These are phyloP conservation scores for Sphaerulina vaccinii DNA, from an alignment of 2,329 filamentous ascomycete genomes.

Conservation along the genomic window DNA sequence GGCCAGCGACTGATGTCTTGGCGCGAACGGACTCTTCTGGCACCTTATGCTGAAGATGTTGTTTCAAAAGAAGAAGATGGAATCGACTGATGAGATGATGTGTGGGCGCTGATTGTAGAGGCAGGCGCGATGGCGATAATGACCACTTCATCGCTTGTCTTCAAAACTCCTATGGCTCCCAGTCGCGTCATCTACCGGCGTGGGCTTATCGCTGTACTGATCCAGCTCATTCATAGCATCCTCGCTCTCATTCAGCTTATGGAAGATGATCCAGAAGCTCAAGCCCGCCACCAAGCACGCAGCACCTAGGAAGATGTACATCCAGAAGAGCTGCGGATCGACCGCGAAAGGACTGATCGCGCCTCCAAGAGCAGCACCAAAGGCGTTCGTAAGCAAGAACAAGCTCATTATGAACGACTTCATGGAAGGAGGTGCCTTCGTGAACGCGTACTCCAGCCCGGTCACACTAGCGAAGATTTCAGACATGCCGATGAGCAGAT, in stretches of 20 bases:
- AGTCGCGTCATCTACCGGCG: conserved; percentile 1
- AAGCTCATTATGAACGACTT: conserved; percentile 34
- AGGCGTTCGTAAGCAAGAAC: conserved; percentile 47
- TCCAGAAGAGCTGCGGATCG: conserved; percentile 64
- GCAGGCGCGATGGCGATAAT: not conserved
- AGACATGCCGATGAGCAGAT: conserved; percentile 44
- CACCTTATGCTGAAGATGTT: too few relatives aligned
- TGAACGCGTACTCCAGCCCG: conserved; percentile 47
- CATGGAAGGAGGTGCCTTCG: conserved; percentile 46
- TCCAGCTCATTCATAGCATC: conserved; percentile 20
- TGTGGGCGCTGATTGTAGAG: not conserved
- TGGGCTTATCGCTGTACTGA: conserved; percentile 13
- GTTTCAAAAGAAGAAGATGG: too few relatives aligned
- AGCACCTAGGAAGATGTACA: conserved; percentile 39
- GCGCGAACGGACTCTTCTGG: too few relatives aligned
- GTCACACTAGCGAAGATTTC: conserved; percentile 49
- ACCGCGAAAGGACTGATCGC: conserved; percentile 59
- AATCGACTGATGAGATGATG: too few relatives aligned
- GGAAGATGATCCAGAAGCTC: conserved; percentile 33
- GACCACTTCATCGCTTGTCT: too few relatives aligned
- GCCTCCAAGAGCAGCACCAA: conserved; percentile 59
- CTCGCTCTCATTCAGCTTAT: conserved; percentile 42
- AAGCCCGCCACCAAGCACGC: conserved; percentile 20
- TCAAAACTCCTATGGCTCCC: not conserved
- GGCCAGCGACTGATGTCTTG: too few relatives aligned